phyloP scores from a whole-genome alignment of 2,329 filamentous ascomycete genomes.

The Diaporthe sp. region DNA sequence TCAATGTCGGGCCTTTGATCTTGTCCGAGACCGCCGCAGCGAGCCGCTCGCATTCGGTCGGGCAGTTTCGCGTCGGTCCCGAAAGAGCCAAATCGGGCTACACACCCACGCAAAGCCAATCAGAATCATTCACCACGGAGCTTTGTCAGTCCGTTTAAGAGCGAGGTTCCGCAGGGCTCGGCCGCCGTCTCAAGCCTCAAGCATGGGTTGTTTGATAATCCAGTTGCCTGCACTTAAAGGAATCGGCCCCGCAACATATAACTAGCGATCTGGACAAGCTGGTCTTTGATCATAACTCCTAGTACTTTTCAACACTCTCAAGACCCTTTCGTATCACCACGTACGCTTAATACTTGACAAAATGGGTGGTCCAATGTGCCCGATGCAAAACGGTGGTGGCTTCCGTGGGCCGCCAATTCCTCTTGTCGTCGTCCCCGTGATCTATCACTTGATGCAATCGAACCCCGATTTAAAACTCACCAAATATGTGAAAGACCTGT shows the following conservation, averaged over 20 bases:
- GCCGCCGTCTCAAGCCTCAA: background rate
- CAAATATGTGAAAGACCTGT: background rate
- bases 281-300: background rate
- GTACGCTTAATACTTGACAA: background rate
- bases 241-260: background rate
- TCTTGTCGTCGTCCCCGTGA: conserved; percentile 36
- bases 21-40: background rate
- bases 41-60: conserved; percentile 12
- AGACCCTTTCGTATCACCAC: too few relatives aligned
- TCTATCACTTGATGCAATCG: conserved; percentile 38
- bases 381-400: conserved; percentile 11
- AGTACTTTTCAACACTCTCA: too few relatives aligned
- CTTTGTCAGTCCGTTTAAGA: conserved; percentile 7
- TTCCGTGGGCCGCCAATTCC: conserved; percentile 38
- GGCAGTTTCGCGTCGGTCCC: conserved; percentile 29
- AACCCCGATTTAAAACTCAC: conserved; percentile 30
- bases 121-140: background rate
- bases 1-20: background rate
- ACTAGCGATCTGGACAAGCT: too few relatives aligned
- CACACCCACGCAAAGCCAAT: background rate
- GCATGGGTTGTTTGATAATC: background rate
- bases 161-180: background rate
- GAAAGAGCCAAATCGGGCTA: background rate
- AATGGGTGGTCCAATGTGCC: conserved; percentile 35
- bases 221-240: background rate